Evolutionary conservation across 2,329 filamentous ascomycete species (phyloP).

Genomic region (Cryphonectria parasitica): DNA sequence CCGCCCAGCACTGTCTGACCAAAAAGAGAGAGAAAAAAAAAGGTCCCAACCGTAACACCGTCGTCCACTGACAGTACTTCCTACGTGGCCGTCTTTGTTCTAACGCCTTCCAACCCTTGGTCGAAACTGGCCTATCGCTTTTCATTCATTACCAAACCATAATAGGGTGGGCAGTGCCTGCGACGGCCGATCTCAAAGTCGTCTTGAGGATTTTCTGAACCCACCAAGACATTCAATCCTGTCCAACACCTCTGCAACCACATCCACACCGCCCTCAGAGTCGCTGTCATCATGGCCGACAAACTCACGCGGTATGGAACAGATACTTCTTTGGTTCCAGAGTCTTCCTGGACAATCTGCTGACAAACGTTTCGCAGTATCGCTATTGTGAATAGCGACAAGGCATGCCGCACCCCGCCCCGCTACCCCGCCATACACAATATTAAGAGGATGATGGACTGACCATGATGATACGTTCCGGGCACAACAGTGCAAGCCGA

Average conservation of each 20-base stretch:
- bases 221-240: slow-evolving; percentile 9
- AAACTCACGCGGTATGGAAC: slow-evolving; percentile 82
- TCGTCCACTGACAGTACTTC: not conserved
- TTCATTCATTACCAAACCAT: slow-evolving; percentile 15
- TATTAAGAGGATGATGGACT: slow-evolving; percentile 39
- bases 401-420: slow-evolving; percentile 63
- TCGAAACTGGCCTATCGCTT: slow-evolving; percentile 15
- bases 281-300: slow-evolving; percentile 72
- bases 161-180: slow-evolving; percentile 7
- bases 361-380: slow-evolving; percentile 65
- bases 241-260: slow-evolving; percentile 22
- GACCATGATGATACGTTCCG: slow-evolving; percentile 37
- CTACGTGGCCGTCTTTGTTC: slow-evolving; percentile 8
- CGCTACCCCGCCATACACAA: slow-evolving; percentile 42
- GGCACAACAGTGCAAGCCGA: slow-evolving; percentile 76
- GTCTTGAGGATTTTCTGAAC: slow-evolving; percentile 7
- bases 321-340: not conserved
- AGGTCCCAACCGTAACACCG: not conserved
- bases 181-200: slow-evolving; percentile 4
- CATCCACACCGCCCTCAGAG: slow-evolving; percentile 6
- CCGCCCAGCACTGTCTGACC: slow-evolving; percentile 1
- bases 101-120: slow-evolving; percentile 11
- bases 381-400: slow-evolving; percentile 98
- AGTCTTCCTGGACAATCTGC: slow-evolving; percentile 29
- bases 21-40: not conserved